phyloP scores from a whole-genome alignment of 768 basidiomycete genomes.

The Hygrophoropsis aurantiaca region DNA sequence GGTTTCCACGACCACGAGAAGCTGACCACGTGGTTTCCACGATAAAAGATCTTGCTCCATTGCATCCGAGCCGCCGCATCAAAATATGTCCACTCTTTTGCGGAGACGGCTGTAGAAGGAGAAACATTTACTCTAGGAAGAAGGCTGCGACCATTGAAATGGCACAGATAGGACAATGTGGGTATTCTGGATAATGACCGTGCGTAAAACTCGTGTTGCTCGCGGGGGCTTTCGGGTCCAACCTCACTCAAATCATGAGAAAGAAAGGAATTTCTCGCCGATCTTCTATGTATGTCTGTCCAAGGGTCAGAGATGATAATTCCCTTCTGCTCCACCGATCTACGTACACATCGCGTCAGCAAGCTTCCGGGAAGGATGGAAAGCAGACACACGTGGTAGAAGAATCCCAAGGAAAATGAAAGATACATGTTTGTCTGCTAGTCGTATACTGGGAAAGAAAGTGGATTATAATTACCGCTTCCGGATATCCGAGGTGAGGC shows the following conservation, averaged over 20 bases:
- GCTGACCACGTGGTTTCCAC: conserved; percentile 34
- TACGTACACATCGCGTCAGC: conserved; percentile 6
- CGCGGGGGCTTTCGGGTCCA: conserved; percentile 2
- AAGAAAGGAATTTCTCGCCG: not conserved
- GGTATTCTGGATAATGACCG: conserved; percentile 3
- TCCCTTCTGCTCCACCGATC: conserved; percentile 3
- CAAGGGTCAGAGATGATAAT: conserved; percentile 7
- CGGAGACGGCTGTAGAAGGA: not conserved
- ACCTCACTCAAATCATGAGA: not conserved
- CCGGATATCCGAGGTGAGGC: conserved; percentile 9
- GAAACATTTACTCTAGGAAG: not conserved
- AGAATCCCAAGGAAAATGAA: too few relatives aligned
- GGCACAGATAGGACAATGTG: too few relatives aligned
- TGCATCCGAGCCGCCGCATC: too few relatives aligned
- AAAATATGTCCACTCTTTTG: too few relatives aligned
- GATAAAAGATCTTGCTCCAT: too few relatives aligned
- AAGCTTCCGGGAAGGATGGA: conserved; percentile 2
- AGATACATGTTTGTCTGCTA: conserved; percentile 12
- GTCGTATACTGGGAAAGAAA: conserved; percentile 38
- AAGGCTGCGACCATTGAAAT: not conserved
- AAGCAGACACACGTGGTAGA: not conserved
- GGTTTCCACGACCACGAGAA: conserved; percentile 17
- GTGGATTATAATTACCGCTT: conserved; percentile 12
- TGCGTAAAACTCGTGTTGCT: conserved; percentile 8
- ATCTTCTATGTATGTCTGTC: conserved; percentile 7